phyloP scores from a whole-genome alignment of 495 filamentous ascomycete genomes.

The Amniculicola lignicola region DNA sequence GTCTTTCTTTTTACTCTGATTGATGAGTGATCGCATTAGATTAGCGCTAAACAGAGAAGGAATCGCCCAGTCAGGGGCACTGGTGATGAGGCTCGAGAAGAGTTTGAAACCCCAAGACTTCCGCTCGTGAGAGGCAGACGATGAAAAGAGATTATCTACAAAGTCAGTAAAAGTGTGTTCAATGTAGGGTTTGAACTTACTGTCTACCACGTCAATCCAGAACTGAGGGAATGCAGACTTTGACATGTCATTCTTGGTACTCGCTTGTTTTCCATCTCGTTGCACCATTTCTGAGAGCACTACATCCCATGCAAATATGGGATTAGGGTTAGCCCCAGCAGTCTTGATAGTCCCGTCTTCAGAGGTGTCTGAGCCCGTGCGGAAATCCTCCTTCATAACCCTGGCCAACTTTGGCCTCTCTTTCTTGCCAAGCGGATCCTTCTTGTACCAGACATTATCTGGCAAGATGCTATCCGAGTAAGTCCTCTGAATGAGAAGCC shows the following conservation, averaged over 20 bases:
- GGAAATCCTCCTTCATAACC: slow-evolving; percentile 73
- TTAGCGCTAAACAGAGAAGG: slow-evolving; percentile 72
- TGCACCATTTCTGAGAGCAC: slow-evolving; percentile 53
- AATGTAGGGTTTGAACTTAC: slow-evolving; percentile 49
- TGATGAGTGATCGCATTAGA: slow-evolving; percentile 76
- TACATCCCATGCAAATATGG: slow-evolving; percentile 85
- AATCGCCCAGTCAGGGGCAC: slow-evolving; percentile 48
- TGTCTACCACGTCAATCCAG: slow-evolving; percentile 86
- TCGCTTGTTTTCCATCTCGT: slow-evolving; percentile 34
- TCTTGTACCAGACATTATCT: slow-evolving; percentile 66
- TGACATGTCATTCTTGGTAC: slow-evolving; percentile 27
- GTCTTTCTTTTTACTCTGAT: slow-evolving; percentile 79
- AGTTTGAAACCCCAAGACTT: slow-evolving; percentile 90
- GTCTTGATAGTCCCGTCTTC: slow-evolving; percentile 44
- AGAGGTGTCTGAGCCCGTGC: slow-evolving; percentile 43
- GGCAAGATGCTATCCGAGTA: slow-evolving; percentile 63
- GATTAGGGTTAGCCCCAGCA: slow-evolving; percentile 70
- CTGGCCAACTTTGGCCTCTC: slow-evolving; percentile 64
- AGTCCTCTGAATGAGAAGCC: slow-evolving; percentile 66
- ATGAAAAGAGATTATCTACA: slow-evolving; percentile 74
- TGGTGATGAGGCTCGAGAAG: slow-evolving; percentile 66
- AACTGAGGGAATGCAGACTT: slow-evolving; percentile 65
- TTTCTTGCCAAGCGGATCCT: slow-evolving; percentile 64
- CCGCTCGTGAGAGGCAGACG: slow-evolving; percentile 74
- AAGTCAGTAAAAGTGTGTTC: background rate